Base-by-base conservation (phyloP, 345 rosid species). In the Eutrema yunnanense region DNA sequence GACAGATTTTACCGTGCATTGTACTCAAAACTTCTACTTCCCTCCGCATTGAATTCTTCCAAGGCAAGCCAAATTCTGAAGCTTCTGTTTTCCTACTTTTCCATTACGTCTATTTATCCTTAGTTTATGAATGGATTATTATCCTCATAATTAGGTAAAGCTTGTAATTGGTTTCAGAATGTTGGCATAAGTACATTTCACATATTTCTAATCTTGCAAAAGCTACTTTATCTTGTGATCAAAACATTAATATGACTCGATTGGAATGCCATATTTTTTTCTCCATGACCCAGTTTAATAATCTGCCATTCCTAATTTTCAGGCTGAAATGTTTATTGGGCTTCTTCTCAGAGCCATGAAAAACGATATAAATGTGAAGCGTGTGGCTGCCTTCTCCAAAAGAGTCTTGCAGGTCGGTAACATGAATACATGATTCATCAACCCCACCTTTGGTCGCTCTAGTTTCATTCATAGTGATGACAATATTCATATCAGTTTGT, bases 281-380 rank as follows among this genome's bases (percentile, higher is more conserved):
- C 68, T 68, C 54, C 50, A n/a, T 41, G 61, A 44, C 55, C 22
- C 19, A 57, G 43, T 4, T 71, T 11, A 61, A 30, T 66, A 66
- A 43, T 59, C 30, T 69, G 3, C 3, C 36, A 33, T 67, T 37
- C 10, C 26, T 42, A 27, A 40, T 57, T 69, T 80, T 65, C 88
- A 92, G 99, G 93, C 81, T 5, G 99, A 92, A 83, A 82, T 95
- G 96, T 95, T 92, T 77, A 87, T 95, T 67, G 99, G 92, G 61
- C 98, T 95, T 75, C 85, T 90, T 67, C 82, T 87, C 13, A 85
- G 97, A 84, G 90, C 96, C 77, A 95, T 90, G 98, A 95, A 88
- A 80, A 85, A 71, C 65, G 99, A 95, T 69, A 80, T 90, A 62
- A 92, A 95, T 76, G 75, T 95, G 80, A 92, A 87, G 79, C 97